Evolutionary conservation across 306 rosid genomes (phyloP).

Genomic region (Morella rubra): DNA sequence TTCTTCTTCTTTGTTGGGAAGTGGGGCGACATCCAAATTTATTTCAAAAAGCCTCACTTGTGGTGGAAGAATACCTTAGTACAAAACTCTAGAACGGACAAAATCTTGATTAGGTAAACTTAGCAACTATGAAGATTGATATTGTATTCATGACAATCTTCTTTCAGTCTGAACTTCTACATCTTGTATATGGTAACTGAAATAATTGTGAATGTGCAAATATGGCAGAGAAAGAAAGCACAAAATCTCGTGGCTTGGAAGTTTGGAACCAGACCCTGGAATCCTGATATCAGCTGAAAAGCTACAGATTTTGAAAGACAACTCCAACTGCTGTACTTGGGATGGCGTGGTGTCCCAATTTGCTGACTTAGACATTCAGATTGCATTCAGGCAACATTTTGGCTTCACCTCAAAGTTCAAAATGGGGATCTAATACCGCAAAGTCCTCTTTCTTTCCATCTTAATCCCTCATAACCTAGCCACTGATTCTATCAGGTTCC

Average conservation of each 20-base stretch:
- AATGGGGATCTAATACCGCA: not conserved
- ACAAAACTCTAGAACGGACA: too few species aligned
- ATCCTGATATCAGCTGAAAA: not conserved
- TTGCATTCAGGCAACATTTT: not conserved
- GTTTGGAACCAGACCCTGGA: not conserved
- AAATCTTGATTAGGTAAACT: too few species aligned
- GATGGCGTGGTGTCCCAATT: not conserved
- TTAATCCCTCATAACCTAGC: slow-evolving; percentile 37
- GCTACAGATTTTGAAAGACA: slow-evolving; percentile 5
- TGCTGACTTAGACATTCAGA: not conserved
- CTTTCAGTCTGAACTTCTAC: not conserved
- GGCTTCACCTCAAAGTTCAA: slow-evolving; percentile 2
- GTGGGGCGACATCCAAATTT: too few species aligned
- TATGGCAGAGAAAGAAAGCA: not conserved
- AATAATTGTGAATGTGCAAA: not conserved
- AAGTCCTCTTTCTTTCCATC: slow-evolving; percentile 17
- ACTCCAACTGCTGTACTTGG: not conserved
- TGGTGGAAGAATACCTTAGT: too few species aligned
- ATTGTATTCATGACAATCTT: not conserved
- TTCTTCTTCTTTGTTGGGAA: too few species aligned
- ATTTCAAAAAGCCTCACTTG: too few species aligned
- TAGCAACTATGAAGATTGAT: slow-evolving; percentile 1
- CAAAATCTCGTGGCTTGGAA: not conserved
- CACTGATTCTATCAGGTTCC: slow-evolving; percentile 36
- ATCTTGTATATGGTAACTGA: slow-evolving; percentile 7